phyloP scores from a whole-genome alignment of 2,329 filamentous ascomycete genomes.

The Colletotrichum musicola region DNA sequence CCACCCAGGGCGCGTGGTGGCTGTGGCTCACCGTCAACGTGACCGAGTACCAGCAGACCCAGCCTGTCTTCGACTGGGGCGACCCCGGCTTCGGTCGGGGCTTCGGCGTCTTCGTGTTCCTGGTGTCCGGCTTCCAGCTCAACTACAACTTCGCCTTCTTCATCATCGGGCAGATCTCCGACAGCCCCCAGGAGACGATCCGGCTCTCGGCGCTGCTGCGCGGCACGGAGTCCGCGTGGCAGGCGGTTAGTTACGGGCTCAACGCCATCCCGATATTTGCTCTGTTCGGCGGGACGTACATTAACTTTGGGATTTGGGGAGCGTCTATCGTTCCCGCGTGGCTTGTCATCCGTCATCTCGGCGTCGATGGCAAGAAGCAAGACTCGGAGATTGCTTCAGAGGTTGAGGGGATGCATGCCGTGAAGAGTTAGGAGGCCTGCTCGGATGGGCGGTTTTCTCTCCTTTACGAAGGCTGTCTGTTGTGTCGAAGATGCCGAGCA shows the following conservation, averaged over 20 bases:
- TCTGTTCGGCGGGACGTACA: conserved; percentile 71
- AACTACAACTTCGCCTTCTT: conserved; percentile 81
- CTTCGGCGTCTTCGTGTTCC: conserved; percentile 67
- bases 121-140: conserved; percentile 76
- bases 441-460: too few species aligned
- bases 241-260: conserved; percentile 77
- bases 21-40: conserved; percentile 75
- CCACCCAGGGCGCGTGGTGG: conserved; percentile 76
- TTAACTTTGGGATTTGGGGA: conserved; percentile 77
- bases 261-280: conserved; percentile 71
- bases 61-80: conserved; percentile 65
- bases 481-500: too few species aligned
- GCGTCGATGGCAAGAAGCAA: not conserved
- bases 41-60: conserved; percentile 66
- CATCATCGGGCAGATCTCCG: conserved; percentile 72
- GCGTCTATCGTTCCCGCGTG: conserved; percentile 71
- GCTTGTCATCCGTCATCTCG: conserved; percentile 58
- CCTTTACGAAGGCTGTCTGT: too few species aligned
- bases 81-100: conserved; percentile 57
- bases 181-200: conserved; percentile 70
- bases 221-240: conserved; percentile 76
- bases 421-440: not conserved
- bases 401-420: not conserved
- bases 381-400: conserved; percentile 15
- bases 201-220: conserved; percentile 73